Base-by-base conservation (phyloP, 306 rosid species). In the Macrotyloma uniflorum region DNA sequence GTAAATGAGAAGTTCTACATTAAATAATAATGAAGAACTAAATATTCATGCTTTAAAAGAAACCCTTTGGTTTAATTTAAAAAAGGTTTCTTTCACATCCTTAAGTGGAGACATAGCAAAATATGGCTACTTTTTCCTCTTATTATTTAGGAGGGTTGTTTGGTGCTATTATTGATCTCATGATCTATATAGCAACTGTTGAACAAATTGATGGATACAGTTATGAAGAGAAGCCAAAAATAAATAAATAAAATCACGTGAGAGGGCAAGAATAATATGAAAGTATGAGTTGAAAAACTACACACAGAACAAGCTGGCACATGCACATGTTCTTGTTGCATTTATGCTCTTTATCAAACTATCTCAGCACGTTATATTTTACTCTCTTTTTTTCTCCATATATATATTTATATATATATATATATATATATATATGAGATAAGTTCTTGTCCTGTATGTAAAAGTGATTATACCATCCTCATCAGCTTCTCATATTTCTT, bases 241-340 rank as follows among this genome's bases (percentile, higher is more conserved):
- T 6, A 28, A 61, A 61, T 61, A 61, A 61, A 54, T 19, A 35
- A 51, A 51, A 10, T 16, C 51, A 71, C 50, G 63, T 71, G 65
- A 73, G 66, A 59, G 33, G 15, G 35, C 38, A 7, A 22, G 8
- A 55, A 73, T 22, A 57, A 16, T 24, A 24, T 73, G 45, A 23
- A 55, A 33, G 36, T 35, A 26, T 74, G 5, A 42, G 33, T 61
- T 45, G 71, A 75, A 75, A 42, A 75, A 19, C 30, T 8, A 38
- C n/a, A 61, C 23, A 20, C 1, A 47, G 23, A 22, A 63, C 63
- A 75, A 63, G 38, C 23, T 75, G 63, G 38, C 80, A 62, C 33
- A 45, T 62, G 62, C 71, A 46, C 50, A 47, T 63, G 49, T 53
- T 62, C 16, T 10, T 65, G 66, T 24, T 20, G 71, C 46, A 45